These are phyloP conservation scores for Pyronema domesticum DNA, from an alignment of 495 filamentous ascomycete species.

Conservation along the genomic window DNA sequence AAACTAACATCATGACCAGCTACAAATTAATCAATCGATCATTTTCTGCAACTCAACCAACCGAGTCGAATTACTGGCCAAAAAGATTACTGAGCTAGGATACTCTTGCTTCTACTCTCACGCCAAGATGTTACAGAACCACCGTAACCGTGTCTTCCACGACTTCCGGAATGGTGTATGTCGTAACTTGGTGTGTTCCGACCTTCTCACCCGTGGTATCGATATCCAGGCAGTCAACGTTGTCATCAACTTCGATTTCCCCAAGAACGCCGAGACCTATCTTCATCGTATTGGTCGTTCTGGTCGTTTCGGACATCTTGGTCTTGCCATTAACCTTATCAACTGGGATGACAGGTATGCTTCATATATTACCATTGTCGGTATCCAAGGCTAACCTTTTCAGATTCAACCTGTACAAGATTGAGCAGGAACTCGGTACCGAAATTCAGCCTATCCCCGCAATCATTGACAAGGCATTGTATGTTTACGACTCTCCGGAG, in stretches of 20 bases:
- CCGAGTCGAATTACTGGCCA: conserved; percentile 88
- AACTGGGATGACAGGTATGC: conserved; percentile 80
- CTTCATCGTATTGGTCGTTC: conserved; percentile 97
- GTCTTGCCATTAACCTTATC: conserved; percentile 96
- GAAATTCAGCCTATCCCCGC: conserved; percentile 92
- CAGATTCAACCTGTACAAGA: conserved; percentile 88
- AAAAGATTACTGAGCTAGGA: conserved; percentile 97
- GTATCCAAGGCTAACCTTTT: conserved; percentile 7
- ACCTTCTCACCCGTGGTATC: conserved; percentile 93
- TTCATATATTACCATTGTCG: background rate
- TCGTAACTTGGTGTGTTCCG: conserved; percentile 94
- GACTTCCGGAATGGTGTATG: conserved; percentile 96
- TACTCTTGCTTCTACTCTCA: conserved; percentile 99
- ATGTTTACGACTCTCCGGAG: conserved; percentile 93
- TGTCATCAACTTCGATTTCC: conserved; percentile 99
- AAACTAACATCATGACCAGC: conserved; percentile 22
- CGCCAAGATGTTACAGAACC: conserved; percentile 93
- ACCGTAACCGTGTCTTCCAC: conserved; percentile 95
- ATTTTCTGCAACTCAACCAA: conserved; percentile 99
- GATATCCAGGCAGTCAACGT: conserved; percentile 99
- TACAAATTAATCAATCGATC: conserved; percentile 99
- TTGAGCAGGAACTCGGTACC: conserved; percentile 90
- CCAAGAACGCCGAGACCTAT: conserved; percentile 98
- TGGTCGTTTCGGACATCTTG: conserved; percentile 89
- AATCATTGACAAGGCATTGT: conserved; percentile 91